Conservation (phyloP, 768 basidiomycete species). For the Fomitopsis serialis region DNA sequence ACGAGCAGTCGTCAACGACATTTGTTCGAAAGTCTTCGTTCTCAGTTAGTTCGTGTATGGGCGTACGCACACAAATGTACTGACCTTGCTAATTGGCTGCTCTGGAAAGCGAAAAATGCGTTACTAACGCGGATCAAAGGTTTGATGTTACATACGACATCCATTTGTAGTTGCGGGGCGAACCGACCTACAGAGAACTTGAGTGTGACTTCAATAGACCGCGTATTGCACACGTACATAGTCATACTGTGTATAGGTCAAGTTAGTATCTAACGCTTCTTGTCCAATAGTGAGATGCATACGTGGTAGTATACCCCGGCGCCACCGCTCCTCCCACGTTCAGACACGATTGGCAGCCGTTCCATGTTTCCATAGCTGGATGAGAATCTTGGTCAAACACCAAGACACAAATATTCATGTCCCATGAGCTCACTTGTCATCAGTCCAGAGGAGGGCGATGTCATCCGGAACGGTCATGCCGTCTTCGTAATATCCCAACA, state of each 20-base stretch:
- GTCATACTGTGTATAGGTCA: slow-evolving; percentile 32
- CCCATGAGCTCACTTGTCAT: slow-evolving; percentile 50
- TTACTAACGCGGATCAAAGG: too few species aligned
- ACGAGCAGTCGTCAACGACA: slow-evolving; percentile 58
- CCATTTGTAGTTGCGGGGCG: slow-evolving; percentile 68
- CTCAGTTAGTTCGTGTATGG: not conserved
- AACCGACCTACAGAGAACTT: slow-evolving; percentile 45
- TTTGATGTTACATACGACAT: slow-evolving; percentile 42
- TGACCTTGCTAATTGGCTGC: slow-evolving; percentile 46
- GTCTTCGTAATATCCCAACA: slow-evolving; percentile 60
- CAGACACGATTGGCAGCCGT: slow-evolving; percentile 46
- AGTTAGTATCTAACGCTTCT: not conserved
- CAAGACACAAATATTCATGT: not conserved
- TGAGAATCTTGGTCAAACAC: not conserved
- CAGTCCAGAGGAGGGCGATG: slow-evolving; percentile 63
- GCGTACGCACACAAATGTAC: not conserved
- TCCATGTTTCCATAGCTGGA: slow-evolving; percentile 65
- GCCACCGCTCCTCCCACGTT: slow-evolving; percentile 59
- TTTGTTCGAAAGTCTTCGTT: slow-evolving; percentile 55
- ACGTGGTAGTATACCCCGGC: slow-evolving; percentile 57
- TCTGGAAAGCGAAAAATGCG: slow-evolving; percentile 25
- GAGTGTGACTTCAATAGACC: not conserved
- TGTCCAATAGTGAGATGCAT: not conserved
- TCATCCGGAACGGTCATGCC: slow-evolving; percentile 60
- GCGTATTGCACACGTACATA: slow-evolving; percentile 28